phyloP scores from a whole-genome alignment of 2,329 filamentous ascomycete species.

The Fonsecaea erecta region DNA sequence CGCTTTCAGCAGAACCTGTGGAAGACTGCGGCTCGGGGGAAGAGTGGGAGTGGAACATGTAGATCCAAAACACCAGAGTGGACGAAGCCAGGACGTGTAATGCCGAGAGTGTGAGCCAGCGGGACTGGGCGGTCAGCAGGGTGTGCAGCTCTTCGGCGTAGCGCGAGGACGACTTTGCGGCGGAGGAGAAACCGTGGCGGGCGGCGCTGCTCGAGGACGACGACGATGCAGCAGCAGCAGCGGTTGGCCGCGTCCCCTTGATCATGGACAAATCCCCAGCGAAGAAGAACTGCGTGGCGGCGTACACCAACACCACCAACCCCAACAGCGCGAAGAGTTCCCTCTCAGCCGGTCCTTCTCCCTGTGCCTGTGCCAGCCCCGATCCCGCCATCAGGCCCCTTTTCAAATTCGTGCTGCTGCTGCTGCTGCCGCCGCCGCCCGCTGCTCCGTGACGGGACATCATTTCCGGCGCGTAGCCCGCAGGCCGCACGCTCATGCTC shows the following conservation, averaged over 20 bases:
- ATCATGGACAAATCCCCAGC: slow-evolving; percentile 31
- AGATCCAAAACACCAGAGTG: slow-evolving; percentile 33
- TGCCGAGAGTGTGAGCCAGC: slow-evolving; percentile 31
- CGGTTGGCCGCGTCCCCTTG: not conserved
- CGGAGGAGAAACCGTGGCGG: not conserved
- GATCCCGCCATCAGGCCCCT: not conserved
- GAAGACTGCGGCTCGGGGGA: not conserved
- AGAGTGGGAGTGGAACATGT: slow-evolving; percentile 29
- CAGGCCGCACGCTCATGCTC: slow-evolving; percentile 33
- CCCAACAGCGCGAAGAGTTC: slow-evolving; percentile 34
- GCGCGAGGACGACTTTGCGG: slow-evolving; percentile 15
- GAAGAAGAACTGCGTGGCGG: slow-evolving; percentile 31
- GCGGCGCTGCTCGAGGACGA: not conserved
- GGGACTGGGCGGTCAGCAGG: slow-evolving; percentile 31
- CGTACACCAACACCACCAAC: slow-evolving; percentile 27
- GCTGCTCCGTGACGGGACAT: not conserved
- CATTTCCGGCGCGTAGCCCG: slow-evolving; percentile 26
- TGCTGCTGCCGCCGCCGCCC: not conserved
- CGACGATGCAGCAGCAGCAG: not conserved
- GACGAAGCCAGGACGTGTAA: slow-evolving; percentile 31
- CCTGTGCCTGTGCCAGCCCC: too few species aligned
- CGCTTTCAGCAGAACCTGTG: not conserved
- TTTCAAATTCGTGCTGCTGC: not conserved
- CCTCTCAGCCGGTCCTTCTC: too few species aligned
- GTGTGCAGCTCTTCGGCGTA: slow-evolving; percentile 33